Evolutionary conservation across 2,329 filamentous ascomycete species (phyloP).

Genomic region (Pezicula rhizophila): DNA sequence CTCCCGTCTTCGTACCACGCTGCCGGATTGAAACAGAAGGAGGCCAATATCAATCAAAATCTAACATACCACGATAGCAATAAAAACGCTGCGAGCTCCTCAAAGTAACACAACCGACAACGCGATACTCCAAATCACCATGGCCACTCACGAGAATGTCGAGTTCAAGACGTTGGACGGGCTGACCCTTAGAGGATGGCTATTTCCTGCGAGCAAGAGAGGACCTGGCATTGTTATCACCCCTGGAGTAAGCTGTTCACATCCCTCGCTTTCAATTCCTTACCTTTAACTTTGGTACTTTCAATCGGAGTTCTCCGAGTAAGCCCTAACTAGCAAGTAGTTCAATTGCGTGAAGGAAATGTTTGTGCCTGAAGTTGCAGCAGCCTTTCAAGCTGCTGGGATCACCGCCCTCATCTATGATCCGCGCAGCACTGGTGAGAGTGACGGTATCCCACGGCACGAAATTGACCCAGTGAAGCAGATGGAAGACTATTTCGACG

Average conservation of each 20-base stretch:
- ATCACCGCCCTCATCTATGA: conserved; percentile 31
- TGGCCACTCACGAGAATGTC: conserved; percentile 18
- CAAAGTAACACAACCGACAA: neutral
- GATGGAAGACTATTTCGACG: conserved; percentile 29
- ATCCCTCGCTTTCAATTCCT: neutral
- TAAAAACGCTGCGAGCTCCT: neutral
- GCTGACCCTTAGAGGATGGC: conserved; percentile 29
- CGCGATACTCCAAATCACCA: neutral
- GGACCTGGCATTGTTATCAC: conserved; percentile 13
- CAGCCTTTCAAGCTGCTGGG: conserved; percentile 17
- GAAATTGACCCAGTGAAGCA: conserved; percentile 27
- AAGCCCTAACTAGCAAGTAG: neutral
- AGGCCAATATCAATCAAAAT: no score
- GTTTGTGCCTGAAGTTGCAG: conserved; percentile 5
- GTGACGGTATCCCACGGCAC: conserved; percentile 23
- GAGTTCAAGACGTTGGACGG: conserved; percentile 35
- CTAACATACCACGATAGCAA: neutral
- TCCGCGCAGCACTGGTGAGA: conserved; percentile 26
- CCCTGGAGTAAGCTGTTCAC: conserved; percentile 6
- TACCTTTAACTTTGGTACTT: neutral
- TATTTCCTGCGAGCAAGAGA: conserved; percentile 25
- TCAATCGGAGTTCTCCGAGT: neutral
- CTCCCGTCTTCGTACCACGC: no score
- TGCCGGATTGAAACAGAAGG: no score
- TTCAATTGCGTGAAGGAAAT: conserved; percentile 11